phyloP scores from a whole-genome alignment of 2,329 filamentous ascomycete species.

The Microcyclosporella mali region DNA sequence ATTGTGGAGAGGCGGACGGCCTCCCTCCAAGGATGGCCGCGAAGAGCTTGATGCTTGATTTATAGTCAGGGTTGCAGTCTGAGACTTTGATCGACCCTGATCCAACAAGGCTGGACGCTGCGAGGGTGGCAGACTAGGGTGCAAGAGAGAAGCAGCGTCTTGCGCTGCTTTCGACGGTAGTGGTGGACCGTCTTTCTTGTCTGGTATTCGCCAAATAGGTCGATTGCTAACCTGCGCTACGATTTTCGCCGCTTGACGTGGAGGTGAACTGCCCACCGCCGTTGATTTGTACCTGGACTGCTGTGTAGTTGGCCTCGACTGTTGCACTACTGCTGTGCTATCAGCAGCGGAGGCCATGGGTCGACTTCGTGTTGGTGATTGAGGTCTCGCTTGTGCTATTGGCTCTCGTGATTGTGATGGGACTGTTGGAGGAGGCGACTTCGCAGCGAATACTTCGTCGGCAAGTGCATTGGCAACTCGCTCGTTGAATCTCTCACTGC shows the following conservation, averaged over 20 bases:
- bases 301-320: not conserved
- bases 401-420: constrained; percentile 10
- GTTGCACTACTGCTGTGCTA: no score
- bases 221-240: constrained; percentile 37
- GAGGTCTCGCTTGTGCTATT: not conserved
- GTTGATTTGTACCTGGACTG: constrained; percentile 53
- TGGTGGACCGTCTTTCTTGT: constrained; percentile 46
- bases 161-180: constrained; percentile 36
- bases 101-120: constrained; percentile 41
- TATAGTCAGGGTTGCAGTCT: constrained; percentile 38
- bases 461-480: constrained; percentile 69
- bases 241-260: constrained; percentile 35
- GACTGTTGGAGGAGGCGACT: constrained; percentile 5
- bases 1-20: constrained; percentile 59
- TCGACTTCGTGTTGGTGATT: no score
- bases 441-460: constrained; percentile 69
- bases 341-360: no score
- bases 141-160: constrained; percentile 33
- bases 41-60: constrained; percentile 41
- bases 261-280: constrained; percentile 39
- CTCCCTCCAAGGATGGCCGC: constrained; percentile 65
- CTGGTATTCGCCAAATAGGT: constrained; percentile 52
- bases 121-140: constrained; percentile 30
- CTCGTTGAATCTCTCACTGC: constrained; percentile 53
- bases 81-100: constrained; percentile 45